These are phyloP conservation scores for Ensete glaucum DNA, from an alignment of 176 grass and related monocot genomes.

Conservation along the genomic window DNA sequence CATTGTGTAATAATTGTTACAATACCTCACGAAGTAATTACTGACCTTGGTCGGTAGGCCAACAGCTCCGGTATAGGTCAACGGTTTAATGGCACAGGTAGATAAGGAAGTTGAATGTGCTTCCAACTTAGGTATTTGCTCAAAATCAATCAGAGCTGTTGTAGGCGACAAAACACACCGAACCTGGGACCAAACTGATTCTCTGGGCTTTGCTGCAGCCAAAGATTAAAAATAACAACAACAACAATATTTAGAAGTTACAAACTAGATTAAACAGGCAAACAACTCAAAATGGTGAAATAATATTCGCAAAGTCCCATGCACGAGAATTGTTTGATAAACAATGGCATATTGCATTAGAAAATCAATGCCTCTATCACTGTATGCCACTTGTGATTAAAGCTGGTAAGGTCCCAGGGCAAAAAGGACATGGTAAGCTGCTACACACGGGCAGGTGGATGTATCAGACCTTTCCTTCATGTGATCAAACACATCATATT, in stretches of 20 bases:
- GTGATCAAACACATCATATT: neutral
- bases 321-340: neutral
- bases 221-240: neutral
- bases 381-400: neutral
- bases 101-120: constrained; percentile 4
- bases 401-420: neutral
- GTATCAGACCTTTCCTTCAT: neutral
- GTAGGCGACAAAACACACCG: constrained; percentile 11
- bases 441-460: neutral
- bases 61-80: constrained; percentile 6
- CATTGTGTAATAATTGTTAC: neutral
- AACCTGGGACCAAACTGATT: constrained; percentile 2
- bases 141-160: constrained; percentile 7
- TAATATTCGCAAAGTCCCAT: neutral
- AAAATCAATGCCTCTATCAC: neutral
- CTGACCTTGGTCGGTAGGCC: constrained; percentile 15
- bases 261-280: neutral
- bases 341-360: neutral
- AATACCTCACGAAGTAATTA: neutral
- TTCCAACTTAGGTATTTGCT: constrained; percentile 2
- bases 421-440: neutral
- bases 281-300: neutral
- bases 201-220: constrained; percentile 14
- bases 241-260: neutral
- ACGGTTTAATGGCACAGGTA: constrained; percentile 3